Evolutionary conservation across 352 stramenopile species (phyloP).

Genomic region (Globisporangium megalacanthum): DNA sequence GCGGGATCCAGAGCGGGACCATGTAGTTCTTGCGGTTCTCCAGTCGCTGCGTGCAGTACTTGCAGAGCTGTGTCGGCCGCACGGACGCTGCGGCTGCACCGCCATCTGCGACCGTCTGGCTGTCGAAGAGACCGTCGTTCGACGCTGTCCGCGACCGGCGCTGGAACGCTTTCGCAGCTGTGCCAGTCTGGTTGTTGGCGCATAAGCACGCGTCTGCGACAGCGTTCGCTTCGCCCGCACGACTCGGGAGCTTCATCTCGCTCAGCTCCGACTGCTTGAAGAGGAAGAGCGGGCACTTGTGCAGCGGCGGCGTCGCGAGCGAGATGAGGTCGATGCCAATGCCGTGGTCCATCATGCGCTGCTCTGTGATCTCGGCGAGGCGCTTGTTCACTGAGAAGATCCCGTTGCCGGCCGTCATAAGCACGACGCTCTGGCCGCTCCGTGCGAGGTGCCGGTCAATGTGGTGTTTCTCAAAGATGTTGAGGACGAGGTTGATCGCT

Average conservation of each 20-base stretch:
- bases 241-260: constrained; percentile 49
- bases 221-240: constrained; percentile 26
- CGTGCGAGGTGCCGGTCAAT: constrained; percentile 95
- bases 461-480: constrained; percentile 98
- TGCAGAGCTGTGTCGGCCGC: constrained; percentile 45
- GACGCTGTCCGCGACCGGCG: constrained; percentile 38
- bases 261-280: constrained; percentile 84
- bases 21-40: constrained; percentile 66
- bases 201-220: constrained; percentile 42
- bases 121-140: constrained; percentile 35
- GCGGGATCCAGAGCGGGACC: constrained; percentile 71
- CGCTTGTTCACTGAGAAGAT: constrained; percentile 96
- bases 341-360: constrained; percentile 99
- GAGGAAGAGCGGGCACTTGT: constrained; percentile 97
- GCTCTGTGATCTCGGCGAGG: constrained; percentile 96
- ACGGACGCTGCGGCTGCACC: constrained; percentile 25
- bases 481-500: constrained; percentile 97
- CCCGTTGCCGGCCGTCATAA: constrained; percentile 93
- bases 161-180: constrained; percentile 23
- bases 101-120: constrained; percentile 28
- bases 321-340: constrained; percentile 99
- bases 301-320: constrained; percentile 91
- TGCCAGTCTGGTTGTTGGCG: constrained; percentile 17
- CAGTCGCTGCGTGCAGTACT: constrained; percentile 56
- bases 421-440: constrained; percentile 95